Conservation (phyloP, 768 basidiomycete genomes). For the Galerina marginata region DNA sequence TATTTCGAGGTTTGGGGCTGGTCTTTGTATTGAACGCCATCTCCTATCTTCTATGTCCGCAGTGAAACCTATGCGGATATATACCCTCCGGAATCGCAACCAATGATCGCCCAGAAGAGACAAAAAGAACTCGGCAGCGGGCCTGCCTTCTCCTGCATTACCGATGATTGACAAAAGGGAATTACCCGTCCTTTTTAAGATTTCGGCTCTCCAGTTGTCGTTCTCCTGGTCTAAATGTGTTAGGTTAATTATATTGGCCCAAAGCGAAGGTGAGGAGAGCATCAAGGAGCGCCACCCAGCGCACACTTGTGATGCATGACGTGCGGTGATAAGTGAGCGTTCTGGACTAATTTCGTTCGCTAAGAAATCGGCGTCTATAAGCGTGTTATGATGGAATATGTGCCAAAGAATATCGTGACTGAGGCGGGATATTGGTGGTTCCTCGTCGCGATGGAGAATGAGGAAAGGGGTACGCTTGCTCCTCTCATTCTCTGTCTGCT, state of each 20-base stretch:
- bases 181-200: not conserved
- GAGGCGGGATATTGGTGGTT: not conserved
- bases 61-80: no score
- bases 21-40: no score
- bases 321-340: not conserved
- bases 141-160: no score
- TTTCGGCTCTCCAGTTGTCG: not conserved
- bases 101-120: no score
- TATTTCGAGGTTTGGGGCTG: no score
- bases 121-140: no score
- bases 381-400: not conserved
- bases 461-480: no score
- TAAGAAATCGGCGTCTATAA: not conserved
- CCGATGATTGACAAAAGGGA: not conserved
- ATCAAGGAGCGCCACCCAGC: not conserved
- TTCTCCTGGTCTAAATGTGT: not conserved
- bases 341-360: not conserved
- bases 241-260: not conserved
- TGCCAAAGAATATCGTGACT: not conserved
- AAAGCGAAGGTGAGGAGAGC: not conserved
- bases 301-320: not conserved
- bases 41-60: no score
- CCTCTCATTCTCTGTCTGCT: no score
- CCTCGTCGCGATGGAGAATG: no score
- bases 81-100: no score